Evolutionary conservation across 1,284 basidiomycete species (phyloP).

Genomic region (Vanrija pseudolonga): DNA sequence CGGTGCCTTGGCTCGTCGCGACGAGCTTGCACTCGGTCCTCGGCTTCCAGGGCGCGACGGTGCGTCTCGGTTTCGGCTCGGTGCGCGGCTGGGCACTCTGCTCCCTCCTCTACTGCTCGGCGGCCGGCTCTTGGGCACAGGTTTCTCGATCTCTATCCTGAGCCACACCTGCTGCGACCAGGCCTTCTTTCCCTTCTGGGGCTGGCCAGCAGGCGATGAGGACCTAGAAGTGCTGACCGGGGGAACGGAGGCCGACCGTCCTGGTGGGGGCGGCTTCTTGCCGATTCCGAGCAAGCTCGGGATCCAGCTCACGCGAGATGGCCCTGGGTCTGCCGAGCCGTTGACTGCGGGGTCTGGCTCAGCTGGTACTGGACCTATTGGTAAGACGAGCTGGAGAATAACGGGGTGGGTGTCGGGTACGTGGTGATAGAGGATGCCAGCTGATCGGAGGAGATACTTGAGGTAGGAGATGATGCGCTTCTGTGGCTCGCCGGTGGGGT

Average conservation of each 20-base stretch:
- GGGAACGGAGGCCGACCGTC: conserved; percentile 23
- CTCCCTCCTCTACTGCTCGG: background rate
- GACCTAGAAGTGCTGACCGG: background rate
- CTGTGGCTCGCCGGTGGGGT: conserved; percentile 44
- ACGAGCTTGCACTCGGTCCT: background rate
- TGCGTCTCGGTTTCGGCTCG: conserved; percentile 1
- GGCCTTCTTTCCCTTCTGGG: conserved; percentile 7
- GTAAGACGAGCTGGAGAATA: conserved; percentile 34
- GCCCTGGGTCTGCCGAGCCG: too few species aligned
- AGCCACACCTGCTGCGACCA: conserved; percentile 21
- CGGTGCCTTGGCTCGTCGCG: conserved; percentile 1
- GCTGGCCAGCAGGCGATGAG: background rate
- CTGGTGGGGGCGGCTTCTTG: conserved; percentile 2
- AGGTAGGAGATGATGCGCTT: conserved; percentile 47
- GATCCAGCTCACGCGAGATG: conserved; percentile 8
- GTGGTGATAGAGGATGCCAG: conserved; percentile 55
- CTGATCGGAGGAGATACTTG: conserved; percentile 54
- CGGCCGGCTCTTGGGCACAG: background rate
- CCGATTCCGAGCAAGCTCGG: conserved; percentile 15
- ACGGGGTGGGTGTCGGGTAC: conserved; percentile 20
- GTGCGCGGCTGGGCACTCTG: conserved; percentile 15
- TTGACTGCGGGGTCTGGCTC: background rate
- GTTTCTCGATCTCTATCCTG: conserved; percentile 12
- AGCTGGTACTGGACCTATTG: conserved; percentile 7
- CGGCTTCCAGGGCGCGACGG: background rate